Evolutionary conservation across 495 filamentous ascomycete species (phyloP).

Genomic region (Mytilinidion resinicola): DNA sequence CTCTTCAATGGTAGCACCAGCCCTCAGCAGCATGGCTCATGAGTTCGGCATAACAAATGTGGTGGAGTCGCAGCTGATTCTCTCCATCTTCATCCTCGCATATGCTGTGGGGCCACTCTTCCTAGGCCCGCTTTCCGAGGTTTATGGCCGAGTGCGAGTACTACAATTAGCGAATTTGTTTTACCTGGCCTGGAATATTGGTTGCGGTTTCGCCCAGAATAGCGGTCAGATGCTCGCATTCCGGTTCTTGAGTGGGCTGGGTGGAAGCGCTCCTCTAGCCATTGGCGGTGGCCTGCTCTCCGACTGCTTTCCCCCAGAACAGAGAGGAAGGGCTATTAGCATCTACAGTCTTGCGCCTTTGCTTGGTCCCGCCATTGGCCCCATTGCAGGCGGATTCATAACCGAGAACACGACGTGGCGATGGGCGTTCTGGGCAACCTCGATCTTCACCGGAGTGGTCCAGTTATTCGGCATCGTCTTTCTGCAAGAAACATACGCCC

Average conservation of each 20-base stretch:
- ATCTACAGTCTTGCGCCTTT: slow-evolving; percentile 38
- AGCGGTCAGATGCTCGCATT: slow-evolving; percentile 36
- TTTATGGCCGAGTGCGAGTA: slow-evolving; percentile 37
- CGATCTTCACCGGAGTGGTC: slow-evolving; percentile 56
- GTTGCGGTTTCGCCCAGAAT: slow-evolving; percentile 37
- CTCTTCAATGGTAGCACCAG: slow-evolving; percentile 69
- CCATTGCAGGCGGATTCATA: slow-evolving; percentile 48
- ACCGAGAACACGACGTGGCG: slow-evolving; percentile 52
- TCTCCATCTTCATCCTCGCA: slow-evolving; percentile 71
- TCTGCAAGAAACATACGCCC: slow-evolving; percentile 59
- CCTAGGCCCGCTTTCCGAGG: slow-evolving; percentile 37
- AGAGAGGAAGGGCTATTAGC: slow-evolving; percentile 37
- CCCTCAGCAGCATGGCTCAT: slow-evolving; percentile 46
- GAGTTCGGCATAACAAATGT: slow-evolving; percentile 56
- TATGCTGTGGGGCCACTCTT: slow-evolving; percentile 55
- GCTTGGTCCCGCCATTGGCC: slow-evolving; percentile 39
- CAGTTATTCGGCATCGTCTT: slow-evolving; percentile 60
- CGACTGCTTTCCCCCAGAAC: slow-evolving; percentile 36
- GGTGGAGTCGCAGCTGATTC: slow-evolving; percentile 51
- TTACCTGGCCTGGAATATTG: slow-evolving; percentile 37
- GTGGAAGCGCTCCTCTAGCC: slow-evolving; percentile 38
- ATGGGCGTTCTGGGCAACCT: slow-evolving; percentile 41
- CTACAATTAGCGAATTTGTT: slow-evolving; percentile 38
- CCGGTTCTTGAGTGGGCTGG: slow-evolving; percentile 38
- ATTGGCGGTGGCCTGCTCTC: slow-evolving; percentile 38